Base-by-base conservation (phyloP, 148 eudicot species). In the Vaccinium myrtillus region DNA sequence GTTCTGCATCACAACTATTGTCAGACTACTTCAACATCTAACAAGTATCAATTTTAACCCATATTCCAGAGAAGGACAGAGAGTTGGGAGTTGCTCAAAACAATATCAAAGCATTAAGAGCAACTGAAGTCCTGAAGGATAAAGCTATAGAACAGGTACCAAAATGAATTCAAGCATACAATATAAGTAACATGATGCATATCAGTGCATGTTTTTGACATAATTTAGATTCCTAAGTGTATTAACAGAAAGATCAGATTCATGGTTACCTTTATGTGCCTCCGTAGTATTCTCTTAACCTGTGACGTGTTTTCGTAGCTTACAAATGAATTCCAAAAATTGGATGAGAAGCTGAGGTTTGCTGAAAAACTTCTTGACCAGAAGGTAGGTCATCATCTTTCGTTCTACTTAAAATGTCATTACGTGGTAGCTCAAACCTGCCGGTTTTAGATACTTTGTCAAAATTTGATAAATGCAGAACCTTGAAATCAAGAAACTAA, bases 141-240 rank as follows among this genome's bases (percentile, higher is more conserved):
- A 97, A 94, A 88, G 98, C 98, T 67, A 75, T 97, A 27, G 94
- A 91, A 74, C 93, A 97, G 98, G 99, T 97, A 88, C 18, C 7
- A 49, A 48, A 1, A 30, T 46, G 16, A 27, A 75, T 7, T 61
- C 15, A 18, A 50, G 75, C 43, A 50, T 6, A 15, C 69, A 23
- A 63, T 63, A 63, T n/a, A 63, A n/a, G 69, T 63, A 63, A n/a
- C 69, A 63, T 63, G 27, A 63, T 63, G 25, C 27, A 63, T 18
- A 58, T 63, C 69, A 63, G 69, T n/a, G 27, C 25, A 63, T 63
- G 69, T 59, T 69, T 69, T 69, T 13, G 13, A 6, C 39, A 69
- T 27, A 69, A 27, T 32, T 27, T 30, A 4, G 73, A 61, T 61
- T 65, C 32, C 39, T 12, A 27, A 25, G 74, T 6, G 11, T 63